Percentiles rank a stretch among this genome's conserved stretches.
Evolutionary conservation across 345 rosid species (phyloP).

Genomic region (Kernera saxatilis): DNA sequence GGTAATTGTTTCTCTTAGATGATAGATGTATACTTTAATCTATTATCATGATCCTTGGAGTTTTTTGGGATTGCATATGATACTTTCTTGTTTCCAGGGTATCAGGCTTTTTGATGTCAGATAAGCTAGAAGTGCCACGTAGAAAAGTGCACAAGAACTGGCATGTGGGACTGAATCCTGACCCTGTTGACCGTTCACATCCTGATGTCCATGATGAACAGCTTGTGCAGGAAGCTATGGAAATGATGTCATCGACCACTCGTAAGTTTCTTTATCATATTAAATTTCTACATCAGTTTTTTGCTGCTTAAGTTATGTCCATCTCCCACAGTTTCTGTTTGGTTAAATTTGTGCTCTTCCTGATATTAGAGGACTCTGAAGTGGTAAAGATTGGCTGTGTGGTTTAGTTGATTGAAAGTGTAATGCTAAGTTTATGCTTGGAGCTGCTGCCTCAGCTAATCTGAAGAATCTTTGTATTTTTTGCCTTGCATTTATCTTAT

Average conservation of each 20-base stretch:
- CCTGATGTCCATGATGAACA: slow-evolving; percentile 82
- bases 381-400: not conserved
- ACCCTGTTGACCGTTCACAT: slow-evolving; percentile 92
- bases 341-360: slow-evolving; percentile 6
- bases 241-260: slow-evolving; percentile 34
- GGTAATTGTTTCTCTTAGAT: slow-evolving; percentile 40
- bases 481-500: not conserved
- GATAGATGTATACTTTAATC: not conserved
- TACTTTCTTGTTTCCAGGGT: slow-evolving; percentile 45
- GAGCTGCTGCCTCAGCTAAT: not conserved
- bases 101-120: slow-evolving; percentile 95
- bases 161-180: slow-evolving; percentile 79
- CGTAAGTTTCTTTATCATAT: slow-evolving; percentile 47
- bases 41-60: not conserved
- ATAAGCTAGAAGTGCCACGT: slow-evolving; percentile 88
- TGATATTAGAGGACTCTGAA: not conserved
- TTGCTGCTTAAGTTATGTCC: not conserved
- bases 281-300: not conserved
- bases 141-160: slow-evolving; percentile 83
- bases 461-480: not conserved
- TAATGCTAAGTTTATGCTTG: slow-evolving; percentile 11
- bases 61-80: not conserved
- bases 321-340: not conserved
- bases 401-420: not conserved
- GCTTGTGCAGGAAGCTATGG: slow-evolving; percentile 61